These are phyloP conservation scores for Cochlearia excelsa DNA, from an alignment of 345 rosid genomes.

Conservation along the genomic window DNA sequence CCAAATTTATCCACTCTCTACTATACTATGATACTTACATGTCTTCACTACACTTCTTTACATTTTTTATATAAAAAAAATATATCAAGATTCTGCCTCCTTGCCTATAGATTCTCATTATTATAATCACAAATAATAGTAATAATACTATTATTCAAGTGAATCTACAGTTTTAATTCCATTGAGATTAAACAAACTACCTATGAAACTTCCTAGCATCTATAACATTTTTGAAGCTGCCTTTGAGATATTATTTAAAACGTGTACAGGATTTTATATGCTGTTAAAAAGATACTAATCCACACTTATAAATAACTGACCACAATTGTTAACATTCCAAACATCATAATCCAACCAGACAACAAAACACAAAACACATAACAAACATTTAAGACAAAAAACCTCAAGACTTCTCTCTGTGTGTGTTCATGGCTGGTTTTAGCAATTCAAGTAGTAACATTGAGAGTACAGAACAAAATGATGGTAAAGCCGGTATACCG, in stretches of 20 bases:
- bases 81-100: constrained; percentile 23
- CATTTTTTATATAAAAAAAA: neutral
- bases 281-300: constrained; percentile 21
- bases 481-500: constrained; percentile 27
- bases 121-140: constrained; percentile 13
- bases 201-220: constrained; percentile 28
- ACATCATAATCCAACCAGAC: constrained; percentile 20
- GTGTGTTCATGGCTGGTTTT: constrained; percentile 30
- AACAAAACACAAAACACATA: neutral
- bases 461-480: neutral
- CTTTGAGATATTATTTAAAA: constrained; percentile 16
- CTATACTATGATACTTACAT: constrained; percentile 13
- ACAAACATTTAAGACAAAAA: neutral
- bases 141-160: constrained; percentile 14
- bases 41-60: constrained; percentile 23
- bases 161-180: constrained; percentile 24
- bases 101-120: constrained; percentile 25
- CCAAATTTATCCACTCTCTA: constrained; percentile 26
- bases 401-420: neutral
- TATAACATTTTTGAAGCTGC: neutral
- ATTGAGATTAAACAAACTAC: constrained; percentile 23
- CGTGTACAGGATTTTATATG: constrained; percentile 26
- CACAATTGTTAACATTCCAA: constrained; percentile 18
- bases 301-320: constrained; percentile 31
- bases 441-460: constrained; percentile 11